Evolutionary conservation across 179 eudicot species (phyloP).

Genomic region (Nepenthes alata): DNA sequence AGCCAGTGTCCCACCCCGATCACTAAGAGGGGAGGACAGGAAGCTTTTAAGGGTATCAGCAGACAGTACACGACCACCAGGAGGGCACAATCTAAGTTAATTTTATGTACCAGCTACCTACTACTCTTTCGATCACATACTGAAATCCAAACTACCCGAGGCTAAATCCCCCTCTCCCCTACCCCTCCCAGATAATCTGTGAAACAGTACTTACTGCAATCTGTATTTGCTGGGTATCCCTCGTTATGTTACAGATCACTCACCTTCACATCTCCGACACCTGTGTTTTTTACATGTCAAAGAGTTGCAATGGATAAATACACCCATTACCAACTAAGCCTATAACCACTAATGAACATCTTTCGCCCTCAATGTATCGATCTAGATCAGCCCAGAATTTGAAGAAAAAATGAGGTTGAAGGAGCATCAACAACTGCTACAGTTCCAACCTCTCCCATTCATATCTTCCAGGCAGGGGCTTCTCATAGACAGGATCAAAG

Average conservation of each 20-base stretch:
- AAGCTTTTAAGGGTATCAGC: too few relatives aligned
- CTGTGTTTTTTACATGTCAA: constrained; percentile 28
- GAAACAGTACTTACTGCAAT: constrained; percentile 13
- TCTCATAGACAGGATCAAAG: constrained; percentile 51
- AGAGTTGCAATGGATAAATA: constrained; percentile 16
- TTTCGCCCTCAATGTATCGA: constrained; percentile 11
- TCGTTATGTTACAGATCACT: constrained; percentile 23
- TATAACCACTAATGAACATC: constrained; percentile 9
- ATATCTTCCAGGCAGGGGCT: constrained; percentile 53
- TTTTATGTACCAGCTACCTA: too few relatives aligned
- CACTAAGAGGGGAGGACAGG: too few relatives aligned
- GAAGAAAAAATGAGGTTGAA: constrained; percentile 1
- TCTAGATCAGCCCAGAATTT: constrained; percentile 4
- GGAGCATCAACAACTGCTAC: constrained; percentile 1
- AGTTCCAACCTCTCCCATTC: constrained; percentile 59
- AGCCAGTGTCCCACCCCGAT: too few relatives aligned
- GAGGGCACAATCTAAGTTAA: too few relatives aligned
- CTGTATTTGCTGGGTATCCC: constrained; percentile 11
- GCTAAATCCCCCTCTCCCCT: too few relatives aligned
- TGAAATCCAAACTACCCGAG: too few relatives aligned
- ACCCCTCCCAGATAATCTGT: constrained; percentile 1
- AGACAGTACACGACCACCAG: too few relatives aligned
- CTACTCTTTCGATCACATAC: too few relatives aligned
- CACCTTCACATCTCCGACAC: constrained; percentile 20
- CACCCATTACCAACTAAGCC: constrained; percentile 11